Evolutionary conservation across 192 early-diverging fungal species (phyloP).

Genomic region (Backusella macrospora): DNA sequence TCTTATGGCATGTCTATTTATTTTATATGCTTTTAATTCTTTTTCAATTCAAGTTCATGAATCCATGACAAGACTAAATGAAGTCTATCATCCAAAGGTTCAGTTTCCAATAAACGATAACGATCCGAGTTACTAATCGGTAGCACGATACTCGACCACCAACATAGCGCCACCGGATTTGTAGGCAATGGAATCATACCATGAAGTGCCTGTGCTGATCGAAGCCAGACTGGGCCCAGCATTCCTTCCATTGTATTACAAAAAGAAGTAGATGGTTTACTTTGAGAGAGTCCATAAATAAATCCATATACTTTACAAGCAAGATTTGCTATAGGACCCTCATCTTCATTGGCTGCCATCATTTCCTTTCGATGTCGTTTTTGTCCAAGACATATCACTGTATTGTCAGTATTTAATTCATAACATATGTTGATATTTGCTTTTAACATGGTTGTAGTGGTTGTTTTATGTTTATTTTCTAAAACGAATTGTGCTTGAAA

Average conservation of each 20-base stretch:
- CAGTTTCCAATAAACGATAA: not conserved
- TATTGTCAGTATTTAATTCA: not conserved
- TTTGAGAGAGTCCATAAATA: not conserved
- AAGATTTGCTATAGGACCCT: not conserved
- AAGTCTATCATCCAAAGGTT: not conserved
- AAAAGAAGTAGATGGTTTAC: conserved; percentile 7
- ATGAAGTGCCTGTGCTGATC: not conserved
- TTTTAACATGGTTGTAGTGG: not conserved
- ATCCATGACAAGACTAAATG: not conserved
- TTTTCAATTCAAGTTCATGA: not conserved
- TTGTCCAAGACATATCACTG: not conserved
- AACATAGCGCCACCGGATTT: not conserved
- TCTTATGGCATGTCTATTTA: too few species aligned
- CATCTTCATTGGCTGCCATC: not conserved
- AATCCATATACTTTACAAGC: not conserved
- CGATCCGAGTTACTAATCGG: not conserved
- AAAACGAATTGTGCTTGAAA: not conserved
- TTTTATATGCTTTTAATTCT: too few species aligned
- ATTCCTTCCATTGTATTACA: conserved; percentile 8
- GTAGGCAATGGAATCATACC: not conserved
- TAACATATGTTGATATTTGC: not conserved
- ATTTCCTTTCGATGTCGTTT: not conserved
- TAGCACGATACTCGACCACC: conserved; percentile 16
- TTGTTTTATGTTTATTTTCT: too few species aligned
- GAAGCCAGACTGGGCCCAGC: conserved; percentile 15